Evolutionary conservation across 495 filamentous ascomycete species (phyloP), one percentile per base, ranked within the genome.

Genomic region (Penicillium dipodomyicola): DNA sequence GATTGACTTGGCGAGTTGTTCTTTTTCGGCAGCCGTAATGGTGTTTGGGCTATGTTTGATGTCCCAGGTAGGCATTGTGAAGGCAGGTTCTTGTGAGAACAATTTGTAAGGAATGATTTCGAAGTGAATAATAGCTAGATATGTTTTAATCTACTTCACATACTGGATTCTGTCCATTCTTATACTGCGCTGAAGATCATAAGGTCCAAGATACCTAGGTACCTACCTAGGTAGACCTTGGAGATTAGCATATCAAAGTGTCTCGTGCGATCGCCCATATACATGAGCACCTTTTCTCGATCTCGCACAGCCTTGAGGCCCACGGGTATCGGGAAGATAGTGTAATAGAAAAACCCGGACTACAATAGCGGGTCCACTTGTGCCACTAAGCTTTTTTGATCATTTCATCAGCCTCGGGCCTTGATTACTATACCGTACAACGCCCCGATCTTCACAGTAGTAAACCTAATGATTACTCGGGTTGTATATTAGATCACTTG

Each of bases 1-100:
- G 44, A 63, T 56, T 23, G 44, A 41, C 43, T 63, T 40, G 42
- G 56, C 59, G 7, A 65, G 23, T 33, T 41, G 60, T 48, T 48
- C 30, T 48, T 67, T 65, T 6, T 65, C 59, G 15, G 39, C 33
- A 15, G 27, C 23, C n/a, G 30, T 33, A 14, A 49, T 49, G 11
- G 29, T 49, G 17, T 35, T 33, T 14, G 17, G 46, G 20, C 46
- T 49, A 14, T 33, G 29, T 35, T 22, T 33, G 29, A 48, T 48
- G 11, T 49, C 14, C 29, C 17, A 33, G 29, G 29, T n/a, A 49
- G 46, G 45, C 17, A 49, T 22, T 35, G 12, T 22, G 27, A 20
- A 19, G 45, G 40, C 27, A 8, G 4, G 14, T 35, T 30, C 9
- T 30, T 15, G 5, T 17, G 35, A 9, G 15, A 39, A 17, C 8